Evolutionary conservation across 2,329 filamentous ascomycete genomes (phyloP).

Genomic region (Teratosphaeria viscida): DNA sequence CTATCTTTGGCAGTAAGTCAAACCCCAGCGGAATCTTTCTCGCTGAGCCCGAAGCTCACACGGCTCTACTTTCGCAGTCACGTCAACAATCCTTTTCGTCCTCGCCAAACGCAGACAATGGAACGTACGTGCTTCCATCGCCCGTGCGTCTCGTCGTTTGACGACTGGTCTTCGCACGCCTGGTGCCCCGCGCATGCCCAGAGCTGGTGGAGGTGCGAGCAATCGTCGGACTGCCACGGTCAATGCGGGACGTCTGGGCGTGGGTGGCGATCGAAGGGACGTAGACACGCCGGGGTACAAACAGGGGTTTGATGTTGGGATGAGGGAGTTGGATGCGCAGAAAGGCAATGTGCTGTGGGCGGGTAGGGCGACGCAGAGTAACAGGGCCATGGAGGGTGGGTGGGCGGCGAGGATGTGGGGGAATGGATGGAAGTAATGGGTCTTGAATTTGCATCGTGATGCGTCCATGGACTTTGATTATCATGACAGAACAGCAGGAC

Average conservation of each 20-base stretch:
- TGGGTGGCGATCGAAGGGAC: slow-evolving; percentile 1
- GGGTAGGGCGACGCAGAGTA: slow-evolving; percentile 1
- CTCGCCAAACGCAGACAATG: slow-evolving; percentile 77
- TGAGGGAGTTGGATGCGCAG: slow-evolving; percentile 21
- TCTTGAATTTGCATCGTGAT: too few relatives aligned
- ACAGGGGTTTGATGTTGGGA: slow-evolving; percentile 15
- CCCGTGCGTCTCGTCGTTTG: slow-evolving; percentile 47
- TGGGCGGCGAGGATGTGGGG: slow-evolving; percentile 15
- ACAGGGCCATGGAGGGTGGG: slow-evolving; percentile 6
- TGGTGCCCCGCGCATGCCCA: background rate
- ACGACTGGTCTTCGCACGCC: slow-evolving; percentile 18
- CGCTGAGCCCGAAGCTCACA: background rate
- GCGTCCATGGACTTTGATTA: too few relatives aligned
- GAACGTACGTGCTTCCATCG: slow-evolving; percentile 63
- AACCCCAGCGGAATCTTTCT: slow-evolving; percentile 19
- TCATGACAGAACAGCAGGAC: too few relatives aligned
- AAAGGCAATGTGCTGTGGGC: slow-evolving; percentile 1
- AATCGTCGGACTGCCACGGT: slow-evolving; percentile 5
- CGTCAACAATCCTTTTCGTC: slow-evolving; percentile 60
- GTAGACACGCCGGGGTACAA: slow-evolving; percentile 11
- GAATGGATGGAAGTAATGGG: slow-evolving; percentile 17
- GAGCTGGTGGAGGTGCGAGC: background rate
- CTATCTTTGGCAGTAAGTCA: slow-evolving; percentile 52
- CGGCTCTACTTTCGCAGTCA: slow-evolving; percentile 36
- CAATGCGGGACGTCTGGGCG: background rate